Evolutionary conservation across 2,329 filamentous ascomycete species (phyloP), one percentile per base, ranked within the genome.

Genomic region (Sphaerostilbella broomeana): DNA sequence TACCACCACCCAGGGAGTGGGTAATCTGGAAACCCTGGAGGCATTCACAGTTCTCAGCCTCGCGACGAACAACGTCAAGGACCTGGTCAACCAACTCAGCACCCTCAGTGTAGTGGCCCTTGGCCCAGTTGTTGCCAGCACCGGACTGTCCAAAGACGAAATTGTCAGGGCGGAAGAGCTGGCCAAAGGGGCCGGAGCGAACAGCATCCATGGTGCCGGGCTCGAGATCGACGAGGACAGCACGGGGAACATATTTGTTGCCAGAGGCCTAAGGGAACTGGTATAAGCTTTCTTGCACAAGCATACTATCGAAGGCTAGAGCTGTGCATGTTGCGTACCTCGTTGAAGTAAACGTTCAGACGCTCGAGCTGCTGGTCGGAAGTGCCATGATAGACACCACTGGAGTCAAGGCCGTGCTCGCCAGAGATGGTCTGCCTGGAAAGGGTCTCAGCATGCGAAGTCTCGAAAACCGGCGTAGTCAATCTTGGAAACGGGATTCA

Each of bases 91-190:
- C 90, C 51, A 97, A 80, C 76, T 97, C 92, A 57, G 90, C 90
- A 81, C 90, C 90, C 77, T 97, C 90, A 51, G 90, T 97, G 79
- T 97, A 97, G 69, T 98, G 90, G 73, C 90, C 90, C 84, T 97
- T 97, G 69, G 90, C 90, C 90, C 90, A 97, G 81, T 97, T 97
- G 86, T 98, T 98, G 73, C 90, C 90, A 67, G 90, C 90, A 79
- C 92, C 90, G 58, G 90, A 95, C 77, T 97, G 92, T 60, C 92
- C 90, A 70, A 97, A 97, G 63, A 98, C 87, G 73, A 97, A 95
- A 84, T 97, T 98, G 75, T 98, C 90, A 63, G 90, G 90, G 54
- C 90, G 89, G 87, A 98, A 97, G 56, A 98, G 88, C 76, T 94
- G 85, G 59, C 92, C 90, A 67, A 97, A 95, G 52, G 90, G 92